Percentiles rank a stretch among this genome's conserved stretches.
Conservation (phyloP, 2,329 filamentous ascomycete species). For the Sclerotinia trifoliorum region DNA sequence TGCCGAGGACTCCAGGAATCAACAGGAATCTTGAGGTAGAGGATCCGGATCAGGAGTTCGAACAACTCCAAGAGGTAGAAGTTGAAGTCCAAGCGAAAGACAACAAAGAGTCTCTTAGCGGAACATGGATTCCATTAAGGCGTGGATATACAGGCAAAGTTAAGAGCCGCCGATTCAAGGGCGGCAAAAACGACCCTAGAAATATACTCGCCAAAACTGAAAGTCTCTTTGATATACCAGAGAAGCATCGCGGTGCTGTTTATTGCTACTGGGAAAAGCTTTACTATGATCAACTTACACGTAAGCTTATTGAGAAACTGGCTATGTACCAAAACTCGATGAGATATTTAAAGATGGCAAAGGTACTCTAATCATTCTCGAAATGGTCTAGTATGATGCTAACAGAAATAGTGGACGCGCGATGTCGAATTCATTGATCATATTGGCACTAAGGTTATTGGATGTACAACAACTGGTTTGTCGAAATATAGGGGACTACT, state of each 20-base stretch:
- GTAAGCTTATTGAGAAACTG: constrained; percentile 27
- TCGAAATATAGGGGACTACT: constrained; percentile 67
- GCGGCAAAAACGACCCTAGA: constrained; percentile 27
- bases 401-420: constrained; percentile 19
- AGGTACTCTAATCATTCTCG: constrained; percentile 24
- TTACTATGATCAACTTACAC: constrained; percentile 29
- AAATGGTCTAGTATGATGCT: not conserved
- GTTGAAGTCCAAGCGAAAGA: constrained; percentile 27
- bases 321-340: constrained; percentile 30
- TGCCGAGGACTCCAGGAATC: constrained; percentile 32
- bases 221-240: constrained; percentile 36
- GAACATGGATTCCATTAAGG: constrained; percentile 32
- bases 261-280: constrained; percentile 38
- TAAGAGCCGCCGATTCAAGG: constrained; percentile 5
- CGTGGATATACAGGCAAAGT: constrained; percentile 34
- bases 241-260: constrained; percentile 33
- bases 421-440: constrained; percentile 55
- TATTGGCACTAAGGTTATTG: constrained; percentile 48
- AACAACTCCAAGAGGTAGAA: constrained; percentile 35
- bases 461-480: constrained; percentile 63
- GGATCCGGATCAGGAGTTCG: constrained; percentile 36
- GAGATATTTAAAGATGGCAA: constrained; percentile 29
- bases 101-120: constrained; percentile 31
- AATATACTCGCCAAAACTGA: constrained; percentile 26
- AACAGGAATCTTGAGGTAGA: constrained; percentile 36